Base-by-base conservation (phyloP, 768 basidiomycete species). In the Tricholoma bakamatsutake region DNA sequence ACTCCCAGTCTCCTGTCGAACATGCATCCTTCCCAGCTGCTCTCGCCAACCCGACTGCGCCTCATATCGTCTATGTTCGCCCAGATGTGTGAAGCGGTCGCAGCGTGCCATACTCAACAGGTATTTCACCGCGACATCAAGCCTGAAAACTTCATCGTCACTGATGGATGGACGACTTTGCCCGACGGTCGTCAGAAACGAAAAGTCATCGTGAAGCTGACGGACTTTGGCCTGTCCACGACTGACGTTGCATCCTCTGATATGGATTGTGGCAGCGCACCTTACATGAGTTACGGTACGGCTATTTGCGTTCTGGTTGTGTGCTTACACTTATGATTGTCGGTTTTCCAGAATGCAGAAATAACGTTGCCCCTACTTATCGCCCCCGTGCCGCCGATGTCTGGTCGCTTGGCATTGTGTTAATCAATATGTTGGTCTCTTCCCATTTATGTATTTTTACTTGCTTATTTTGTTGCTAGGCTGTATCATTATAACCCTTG, bases 91-190 rank as follows among this genome's bases (percentile, higher is more conserved):
- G 92, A 95, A 60, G 95, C 96, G 43, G 95, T 99, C 11, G 91
- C 92, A 3, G 84, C 88, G 5, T 98, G 96, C 72, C 96, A 99
- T 67, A 86, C 86, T 15, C 84, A 87, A 58, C 87, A 87, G 35
- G 90, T 99, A 58, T 93, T 87, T 67, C 96, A 99, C 68, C 85
- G 96, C 58, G 96, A 99, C 71, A 98, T 99, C 81, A 99, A 99
- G 75, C 96, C 96, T 0, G 96, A 98, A 76, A 98, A 98, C 74
- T 94, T 95, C 64, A 95, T 95, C 68, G 92, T 95, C 65, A 93
- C 92, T 0, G 91, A 95, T 64, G 90, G 84, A 13, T 82, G 80
- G 70, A 67, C 73, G 35, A 77, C 80, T 17, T 66, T 76, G n/a
- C 67, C 77, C 35, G 78, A 79, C 61, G 81, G 83, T 50, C 75